A percentile compares a stretch with the other conserved stretches of the same genome.
These are phyloP conservation scores for Grigorovia transvaalensis DNA, from an alignment of 805 yeast genomes.

Conservation along the genomic window DNA sequence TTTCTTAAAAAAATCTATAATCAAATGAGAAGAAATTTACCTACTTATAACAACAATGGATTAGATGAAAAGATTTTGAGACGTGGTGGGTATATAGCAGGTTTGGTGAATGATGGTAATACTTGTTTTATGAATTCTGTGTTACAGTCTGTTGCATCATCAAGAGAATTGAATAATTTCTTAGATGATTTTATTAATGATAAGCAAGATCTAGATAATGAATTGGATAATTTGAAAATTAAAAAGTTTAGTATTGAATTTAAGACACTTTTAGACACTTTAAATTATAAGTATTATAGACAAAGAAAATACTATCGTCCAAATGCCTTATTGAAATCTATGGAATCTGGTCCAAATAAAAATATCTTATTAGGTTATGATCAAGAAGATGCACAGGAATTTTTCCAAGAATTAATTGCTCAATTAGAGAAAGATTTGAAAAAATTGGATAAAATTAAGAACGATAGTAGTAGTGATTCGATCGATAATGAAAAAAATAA, in stretches of 20 bases:
- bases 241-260: conserved; percentile 45
- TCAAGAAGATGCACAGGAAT: conserved; percentile 96
- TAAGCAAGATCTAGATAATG: conserved; percentile 9
- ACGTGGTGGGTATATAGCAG: conserved; percentile 72
- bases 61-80: conserved; percentile 32
- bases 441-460: conserved; percentile 11
- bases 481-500: conserved; percentile 8
- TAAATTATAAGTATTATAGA: conserved; percentile 46
- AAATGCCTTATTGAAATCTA: conserved; percentile 45
- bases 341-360: conserved; percentile 71
- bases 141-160: conserved; percentile 70
- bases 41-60: neutral
- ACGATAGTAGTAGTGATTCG: neutral
- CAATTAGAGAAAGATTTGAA: conserved; percentile 41
- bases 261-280: conserved; percentile 39
- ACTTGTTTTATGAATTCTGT: conserved; percentile 94
- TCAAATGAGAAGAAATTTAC: conserved; percentile 2
- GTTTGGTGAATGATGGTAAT: conserved; percentile 81
- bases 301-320: conserved; percentile 52
- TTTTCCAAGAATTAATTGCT: conserved; percentile 68
- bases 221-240: conserved; percentile 1
- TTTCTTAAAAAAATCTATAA: conserved; percentile 2
- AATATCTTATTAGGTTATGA: conserved; percentile 74
- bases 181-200: conserved; percentile 35
- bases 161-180: conserved; percentile 47